These are phyloP conservation scores for Entamoeba nuttalli DNA, from an alignment of 208 protist species.

Conservation along the genomic window DNA sequence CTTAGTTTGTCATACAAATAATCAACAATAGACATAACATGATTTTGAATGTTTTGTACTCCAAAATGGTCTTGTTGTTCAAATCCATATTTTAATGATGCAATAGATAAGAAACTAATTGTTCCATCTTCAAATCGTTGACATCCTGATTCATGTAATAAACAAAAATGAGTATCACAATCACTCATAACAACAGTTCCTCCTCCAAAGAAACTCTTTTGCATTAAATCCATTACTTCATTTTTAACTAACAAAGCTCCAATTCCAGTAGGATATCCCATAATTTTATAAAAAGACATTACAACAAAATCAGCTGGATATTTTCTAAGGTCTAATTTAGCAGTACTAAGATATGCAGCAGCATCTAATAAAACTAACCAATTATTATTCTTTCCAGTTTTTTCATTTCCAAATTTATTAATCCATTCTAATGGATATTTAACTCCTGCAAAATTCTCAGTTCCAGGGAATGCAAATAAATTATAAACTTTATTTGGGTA, in stretches of 20 bases:
- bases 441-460: constrained; percentile 54
- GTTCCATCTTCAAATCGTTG: constrained; percentile 30
- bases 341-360: constrained; percentile 39
- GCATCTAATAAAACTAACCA: constrained; percentile 52
- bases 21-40: neutral
- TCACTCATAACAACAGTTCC: constrained; percentile 19
- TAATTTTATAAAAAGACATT: constrained; percentile 38
- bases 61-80: constrained; percentile 2
- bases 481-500: neutral
- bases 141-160: neutral
- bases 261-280: constrained; percentile 30
- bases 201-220: constrained; percentile 24
- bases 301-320: constrained; percentile 19
- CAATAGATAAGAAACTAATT: constrained; percentile 11
- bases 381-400: constrained; percentile 4
- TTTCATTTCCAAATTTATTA: constrained; percentile 10
- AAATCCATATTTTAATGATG: constrained; percentile 11
- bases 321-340: constrained; percentile 12
- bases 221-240: neutral
- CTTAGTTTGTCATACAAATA: neutral
- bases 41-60: constrained; percentile 20
- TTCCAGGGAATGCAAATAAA: constrained; percentile 50
- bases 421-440: constrained; percentile 40
- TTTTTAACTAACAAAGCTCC: constrained; percentile 29
- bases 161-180: constrained; percentile 21